These are phyloP conservation scores for Pythium phragmiticola DNA, from an alignment of 352 stramenopile genomes.

Conservation along the genomic window DNA sequence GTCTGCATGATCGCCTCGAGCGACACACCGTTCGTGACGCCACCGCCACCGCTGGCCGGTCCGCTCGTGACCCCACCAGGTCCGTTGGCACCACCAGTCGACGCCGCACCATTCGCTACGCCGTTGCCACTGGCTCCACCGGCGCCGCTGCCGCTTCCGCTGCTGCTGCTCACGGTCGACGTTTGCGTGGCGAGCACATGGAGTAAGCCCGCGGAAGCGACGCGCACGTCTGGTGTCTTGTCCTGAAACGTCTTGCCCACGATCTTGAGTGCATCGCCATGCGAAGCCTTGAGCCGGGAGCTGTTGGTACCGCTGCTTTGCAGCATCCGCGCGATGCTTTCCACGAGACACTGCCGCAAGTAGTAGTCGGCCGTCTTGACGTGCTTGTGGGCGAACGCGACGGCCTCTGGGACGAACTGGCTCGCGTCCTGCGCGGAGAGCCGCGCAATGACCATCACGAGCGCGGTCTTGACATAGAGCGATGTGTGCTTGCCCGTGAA, in stretches of 20 bases:
- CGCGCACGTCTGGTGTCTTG: conserved; percentile 72
- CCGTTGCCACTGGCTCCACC: conserved; percentile 14
- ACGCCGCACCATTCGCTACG: background rate
- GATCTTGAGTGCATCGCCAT: conserved; percentile 73
- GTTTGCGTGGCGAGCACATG: conserved; percentile 62
- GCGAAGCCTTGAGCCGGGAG: conserved; percentile 40
- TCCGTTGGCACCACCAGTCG: background rate
- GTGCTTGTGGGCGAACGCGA: conserved; percentile 62
- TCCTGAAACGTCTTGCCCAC: conserved; percentile 69
- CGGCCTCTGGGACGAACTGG: conserved; percentile 63
- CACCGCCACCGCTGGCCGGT: conserved; percentile 1
- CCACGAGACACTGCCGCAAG: conserved; percentile 74
- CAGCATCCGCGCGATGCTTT: conserved; percentile 62
- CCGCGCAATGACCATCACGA: conserved; percentile 67
- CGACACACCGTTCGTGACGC: conserved; percentile 28
- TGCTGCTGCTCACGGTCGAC: conserved; percentile 24
- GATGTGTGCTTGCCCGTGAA: conserved; percentile 54
- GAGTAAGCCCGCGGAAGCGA: conserved; percentile 58
- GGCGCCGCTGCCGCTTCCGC: background rate
- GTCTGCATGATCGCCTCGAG: conserved; percentile 74
- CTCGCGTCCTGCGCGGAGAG: conserved; percentile 55
- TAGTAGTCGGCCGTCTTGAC: conserved; percentile 72
- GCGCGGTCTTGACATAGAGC: conserved; percentile 63
- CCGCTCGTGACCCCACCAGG: conserved; percentile 1
- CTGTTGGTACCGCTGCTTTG: conserved; percentile 23